Conservation (phyloP, 768 basidiomycete species). For the Auricularia cornea region DNA sequence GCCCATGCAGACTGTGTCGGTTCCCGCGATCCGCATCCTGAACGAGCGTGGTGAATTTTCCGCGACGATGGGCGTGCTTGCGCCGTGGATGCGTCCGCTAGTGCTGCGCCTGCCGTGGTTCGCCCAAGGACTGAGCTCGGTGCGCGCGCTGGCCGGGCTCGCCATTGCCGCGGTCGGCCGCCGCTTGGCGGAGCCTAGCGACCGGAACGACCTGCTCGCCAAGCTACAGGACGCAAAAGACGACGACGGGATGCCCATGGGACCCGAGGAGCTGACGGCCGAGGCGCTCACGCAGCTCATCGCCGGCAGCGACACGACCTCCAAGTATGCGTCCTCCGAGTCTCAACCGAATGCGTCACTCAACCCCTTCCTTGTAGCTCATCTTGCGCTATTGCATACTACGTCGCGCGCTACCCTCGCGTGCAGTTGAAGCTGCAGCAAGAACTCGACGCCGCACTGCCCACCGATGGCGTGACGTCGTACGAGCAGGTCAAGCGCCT, state of each 20-base stretch:
- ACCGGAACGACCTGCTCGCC: slow-evolving; percentile 66
- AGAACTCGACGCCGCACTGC: slow-evolving; percentile 60
- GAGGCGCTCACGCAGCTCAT: slow-evolving; percentile 83
- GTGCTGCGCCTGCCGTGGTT: slow-evolving; percentile 70
- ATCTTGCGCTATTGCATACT: slow-evolving; percentile 81
- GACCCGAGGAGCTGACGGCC: slow-evolving; percentile 74
- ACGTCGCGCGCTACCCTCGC: slow-evolving; percentile 59
- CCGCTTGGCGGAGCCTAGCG: slow-evolving; percentile 54
- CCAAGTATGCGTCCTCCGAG: no score
- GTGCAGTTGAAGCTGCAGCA: slow-evolving; percentile 65
- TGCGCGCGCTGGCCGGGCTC: slow-evolving; percentile 67
- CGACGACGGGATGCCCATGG: slow-evolving; percentile 70
- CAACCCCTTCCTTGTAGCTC: slow-evolving; percentile 44
- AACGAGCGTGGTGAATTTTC: slow-evolving; percentile 85
- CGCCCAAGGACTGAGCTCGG: slow-evolving; percentile 53
- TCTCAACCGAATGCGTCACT: not conserved
- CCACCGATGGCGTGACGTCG: slow-evolving; percentile 45
- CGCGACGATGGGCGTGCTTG: slow-evolving; percentile 73
- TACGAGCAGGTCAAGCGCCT: slow-evolving; percentile 64
- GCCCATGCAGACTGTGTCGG: slow-evolving; percentile 37
- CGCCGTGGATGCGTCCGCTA: slow-evolving; percentile 60
- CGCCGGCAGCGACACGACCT: slow-evolving; percentile 88
- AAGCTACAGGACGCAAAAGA: slow-evolving; percentile 76
- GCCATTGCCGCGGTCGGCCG: slow-evolving; percentile 74
- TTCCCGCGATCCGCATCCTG: slow-evolving; percentile 78